phyloP scores from a whole-genome alignment of 106 monocot genomes.

The Triglochin maritima region DNA sequence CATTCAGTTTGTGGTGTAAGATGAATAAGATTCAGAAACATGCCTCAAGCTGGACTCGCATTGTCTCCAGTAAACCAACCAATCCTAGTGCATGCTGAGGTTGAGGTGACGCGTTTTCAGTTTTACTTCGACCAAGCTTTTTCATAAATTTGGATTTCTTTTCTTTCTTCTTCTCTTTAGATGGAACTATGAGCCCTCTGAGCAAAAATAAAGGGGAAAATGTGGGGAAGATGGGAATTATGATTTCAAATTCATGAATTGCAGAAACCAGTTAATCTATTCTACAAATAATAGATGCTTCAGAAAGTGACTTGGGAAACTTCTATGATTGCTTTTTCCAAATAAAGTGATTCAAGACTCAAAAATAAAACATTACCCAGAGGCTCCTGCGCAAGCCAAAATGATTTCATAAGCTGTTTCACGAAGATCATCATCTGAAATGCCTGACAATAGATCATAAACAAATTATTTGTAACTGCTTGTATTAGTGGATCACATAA shows the following conservation, averaged over 20 bases:
- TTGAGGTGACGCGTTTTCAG: constrained; percentile 38
- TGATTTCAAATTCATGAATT: neutral
- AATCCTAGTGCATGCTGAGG: constrained; percentile 58
- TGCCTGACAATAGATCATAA: constrained; percentile 36
- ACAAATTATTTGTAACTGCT: neutral
- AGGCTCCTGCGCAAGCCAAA: constrained; percentile 80
- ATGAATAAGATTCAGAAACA: constrained; percentile 6
- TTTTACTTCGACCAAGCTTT: constrained; percentile 83
- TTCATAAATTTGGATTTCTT: constrained; percentile 70
- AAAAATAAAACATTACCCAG: constrained; percentile 45
- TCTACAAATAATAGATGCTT: no score
- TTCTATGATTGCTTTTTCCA: neutral
- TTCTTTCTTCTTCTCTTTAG: constrained; percentile 93
- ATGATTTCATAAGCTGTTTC: constrained; percentile 97
- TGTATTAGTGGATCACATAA: no score
- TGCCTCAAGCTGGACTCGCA: constrained; percentile 91
- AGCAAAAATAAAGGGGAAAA: neutral
- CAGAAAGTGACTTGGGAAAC: no score
- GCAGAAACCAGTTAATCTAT: neutral
- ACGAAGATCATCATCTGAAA: constrained; percentile 92
- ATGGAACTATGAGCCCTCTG: constrained; percentile 91
- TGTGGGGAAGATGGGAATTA: neutral
- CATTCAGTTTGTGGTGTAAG: neutral
- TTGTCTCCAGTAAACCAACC: constrained; percentile 82
- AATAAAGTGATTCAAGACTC: neutral